Evolutionary conservation across 768 basidiomycete genomes (phyloP), one percentile per base, ranked within the genome.

Genomic region (Russula abietina): DNA sequence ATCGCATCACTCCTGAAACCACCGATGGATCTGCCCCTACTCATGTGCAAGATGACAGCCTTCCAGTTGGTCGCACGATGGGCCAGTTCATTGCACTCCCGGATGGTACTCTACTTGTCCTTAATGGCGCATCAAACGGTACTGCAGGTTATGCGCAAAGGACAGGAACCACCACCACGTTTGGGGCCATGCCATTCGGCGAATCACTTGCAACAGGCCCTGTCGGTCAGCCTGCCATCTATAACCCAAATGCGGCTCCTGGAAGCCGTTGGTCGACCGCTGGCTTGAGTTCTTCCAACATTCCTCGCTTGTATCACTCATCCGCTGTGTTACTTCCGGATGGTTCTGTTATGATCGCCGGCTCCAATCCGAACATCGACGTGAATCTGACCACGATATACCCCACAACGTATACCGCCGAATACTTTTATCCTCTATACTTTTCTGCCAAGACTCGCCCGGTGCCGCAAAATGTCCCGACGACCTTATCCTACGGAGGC

Each of bases 301-400:
- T 94, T 64, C 80, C 93, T 51, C 81, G 94, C 59, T 74, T 98
- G 70, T 98, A 98, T 75, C 96, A 98, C 75, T 96, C 93, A 1
- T 82, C 83, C 0, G 93, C 93, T 19, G 81, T 95, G 17, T 82
- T 97, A 30, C 83, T 98, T 16, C 88, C 93, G 9, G 93, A 90
- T 63, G 91, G 83, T 1, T 89, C 89, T 6, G 86, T 98, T 43
- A 73, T 96, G 53, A 82, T 95, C 67, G 91, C 91, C 33, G 95
- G 95, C 9, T 93, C 91, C 45, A 97, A 98, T 76, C 93, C 95
- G 0, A 95, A 94, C 70, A 79, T 88, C 38, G 93, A 98, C 69
- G 87, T 89, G 63, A 86, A 87, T 69, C 66, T 77, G 41, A 73
- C 76, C 26, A 80, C 81, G 10, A 48, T 77, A 45, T 93, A 79